phyloP scores from a whole-genome alignment of 2,329 filamentous ascomycete genomes.

The Catunica adiposa region DNA sequence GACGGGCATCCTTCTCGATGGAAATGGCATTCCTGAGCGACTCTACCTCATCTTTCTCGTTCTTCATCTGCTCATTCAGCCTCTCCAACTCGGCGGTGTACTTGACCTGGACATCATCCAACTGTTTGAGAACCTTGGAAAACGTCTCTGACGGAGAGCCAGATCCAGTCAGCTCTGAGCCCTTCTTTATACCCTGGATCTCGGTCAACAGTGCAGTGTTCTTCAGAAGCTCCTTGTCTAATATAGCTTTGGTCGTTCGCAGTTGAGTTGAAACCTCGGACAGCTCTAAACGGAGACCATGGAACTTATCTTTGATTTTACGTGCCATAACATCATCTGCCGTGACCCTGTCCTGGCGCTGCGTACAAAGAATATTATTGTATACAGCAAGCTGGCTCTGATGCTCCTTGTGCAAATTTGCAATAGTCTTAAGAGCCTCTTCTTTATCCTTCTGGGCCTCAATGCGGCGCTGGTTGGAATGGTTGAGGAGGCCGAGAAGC shows the following conservation, averaged over 20 bases:
- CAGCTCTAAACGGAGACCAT: neutral
- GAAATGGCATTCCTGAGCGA: neutral
- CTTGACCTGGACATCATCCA: neutral
- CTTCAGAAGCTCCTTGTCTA: neutral
- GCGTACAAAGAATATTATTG: neutral
- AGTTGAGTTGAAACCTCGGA: neutral
- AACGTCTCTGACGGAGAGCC: neutral
- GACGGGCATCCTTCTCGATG: neutral
- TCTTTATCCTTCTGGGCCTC: neutral
- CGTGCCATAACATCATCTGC: neutral
- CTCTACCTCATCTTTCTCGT: neutral
- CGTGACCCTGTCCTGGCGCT: neutral
- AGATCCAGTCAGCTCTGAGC: neutral
- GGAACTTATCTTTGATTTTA: neutral
- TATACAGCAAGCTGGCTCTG: neutral
- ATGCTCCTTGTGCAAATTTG: neutral
- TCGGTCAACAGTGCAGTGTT: neutral
- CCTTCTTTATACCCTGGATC: neutral
- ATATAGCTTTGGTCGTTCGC: no score
- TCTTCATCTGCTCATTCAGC: neutral
- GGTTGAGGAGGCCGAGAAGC: neutral
- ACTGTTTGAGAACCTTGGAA: neutral
- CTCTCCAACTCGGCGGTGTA: neutral
- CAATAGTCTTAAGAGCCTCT: neutral
- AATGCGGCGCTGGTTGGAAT: neutral